Evolutionary conservation across 495 filamentous ascomycete species (phyloP).

Genomic region (Penicillium lagena): DNA sequence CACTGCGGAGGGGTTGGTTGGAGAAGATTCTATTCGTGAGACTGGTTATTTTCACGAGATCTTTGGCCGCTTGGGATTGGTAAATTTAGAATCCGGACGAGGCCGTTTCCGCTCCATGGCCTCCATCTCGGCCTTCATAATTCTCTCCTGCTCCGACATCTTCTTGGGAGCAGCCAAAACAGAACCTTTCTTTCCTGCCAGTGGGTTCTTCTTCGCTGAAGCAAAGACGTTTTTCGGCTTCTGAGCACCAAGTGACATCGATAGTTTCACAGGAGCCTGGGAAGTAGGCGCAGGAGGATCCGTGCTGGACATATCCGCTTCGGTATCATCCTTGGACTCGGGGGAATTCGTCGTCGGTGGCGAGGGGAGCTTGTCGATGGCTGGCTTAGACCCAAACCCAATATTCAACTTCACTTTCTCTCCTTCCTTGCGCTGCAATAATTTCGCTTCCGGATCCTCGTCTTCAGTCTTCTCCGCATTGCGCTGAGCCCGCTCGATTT

Average conservation of each 20-base stretch:
- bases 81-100: constrained; percentile 23
- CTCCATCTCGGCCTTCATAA: constrained; percentile 79
- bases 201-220: constrained; percentile 57
- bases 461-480: constrained; percentile 27
- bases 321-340: constrained; percentile 9
- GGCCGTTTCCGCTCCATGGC: constrained; percentile 61
- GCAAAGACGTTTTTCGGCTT: constrained; percentile 81
- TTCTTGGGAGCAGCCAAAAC: constrained; percentile 61
- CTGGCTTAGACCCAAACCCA: constrained; percentile 39
- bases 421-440: constrained; percentile 64
- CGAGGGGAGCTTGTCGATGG: constrained; percentile 23
- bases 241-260: constrained; percentile 53
- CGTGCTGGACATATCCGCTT: constrained; percentile 14
- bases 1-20: too few relatives aligned
- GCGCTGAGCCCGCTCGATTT: constrained; percentile 67
- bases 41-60: constrained; percentile 11
- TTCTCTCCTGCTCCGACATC: constrained; percentile 83
- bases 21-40: too few relatives aligned
- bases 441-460: constrained; percentile 32
- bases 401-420: constrained; percentile 81
- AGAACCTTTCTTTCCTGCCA: constrained; percentile 55
- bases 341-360: constrained; percentile 11
- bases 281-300: constrained; percentile 14
- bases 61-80: constrained; percentile 30
- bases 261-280: constrained; percentile 33